Percentiles rank a stretch among this genome's conserved stretches.
These are phyloP conservation scores for Grosmannia clavigera DNA, from an alignment of 2,329 filamentous ascomycete genomes.

Conservation along the genomic window DNA sequence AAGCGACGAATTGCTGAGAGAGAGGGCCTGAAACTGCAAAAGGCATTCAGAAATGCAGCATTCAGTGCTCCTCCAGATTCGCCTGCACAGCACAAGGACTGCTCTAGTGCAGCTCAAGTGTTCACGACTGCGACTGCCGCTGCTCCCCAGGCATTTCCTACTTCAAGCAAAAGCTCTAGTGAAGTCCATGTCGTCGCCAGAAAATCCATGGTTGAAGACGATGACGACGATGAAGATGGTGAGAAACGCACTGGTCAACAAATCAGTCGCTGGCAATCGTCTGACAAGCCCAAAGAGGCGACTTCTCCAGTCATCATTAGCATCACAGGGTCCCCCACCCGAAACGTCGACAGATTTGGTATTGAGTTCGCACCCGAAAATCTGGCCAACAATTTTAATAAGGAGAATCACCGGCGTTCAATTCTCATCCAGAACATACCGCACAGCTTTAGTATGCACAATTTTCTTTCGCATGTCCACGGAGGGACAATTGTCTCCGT, in stretches of 20 bases:
- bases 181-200: background rate
- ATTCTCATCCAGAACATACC: slow-evolving; percentile 9
- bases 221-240: slow-evolving; percentile 1
- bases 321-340: background rate
- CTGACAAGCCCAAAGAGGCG: slow-evolving; percentile 1
- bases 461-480: slow-evolving; percentile 7
- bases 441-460: slow-evolving; percentile 1
- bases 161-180: background rate
- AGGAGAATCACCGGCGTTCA: slow-evolving; percentile 4
- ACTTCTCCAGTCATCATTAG: slow-evolving; percentile 3
- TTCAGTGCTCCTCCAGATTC: background rate
- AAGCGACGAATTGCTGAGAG: slow-evolving; percentile 6
- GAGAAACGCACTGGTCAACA: background rate
- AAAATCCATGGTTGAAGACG: background rate
- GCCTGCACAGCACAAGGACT: background rate
- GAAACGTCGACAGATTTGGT: slow-evolving; percentile 5
- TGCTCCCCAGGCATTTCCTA: background rate
- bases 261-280: background rate
- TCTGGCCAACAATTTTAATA: no score
- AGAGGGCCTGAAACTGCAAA: slow-evolving; percentile 3
- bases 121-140: background rate
- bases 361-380: slow-evolving; percentile 5
- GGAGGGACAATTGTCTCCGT: slow-evolving; percentile 8
- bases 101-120: background rate
- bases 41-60: background rate